Evolutionary conservation across 352 stramenopile genomes (phyloP), one percentile per base, ranked within the genome.

Genomic region (Pythium oligandrum): DNA sequence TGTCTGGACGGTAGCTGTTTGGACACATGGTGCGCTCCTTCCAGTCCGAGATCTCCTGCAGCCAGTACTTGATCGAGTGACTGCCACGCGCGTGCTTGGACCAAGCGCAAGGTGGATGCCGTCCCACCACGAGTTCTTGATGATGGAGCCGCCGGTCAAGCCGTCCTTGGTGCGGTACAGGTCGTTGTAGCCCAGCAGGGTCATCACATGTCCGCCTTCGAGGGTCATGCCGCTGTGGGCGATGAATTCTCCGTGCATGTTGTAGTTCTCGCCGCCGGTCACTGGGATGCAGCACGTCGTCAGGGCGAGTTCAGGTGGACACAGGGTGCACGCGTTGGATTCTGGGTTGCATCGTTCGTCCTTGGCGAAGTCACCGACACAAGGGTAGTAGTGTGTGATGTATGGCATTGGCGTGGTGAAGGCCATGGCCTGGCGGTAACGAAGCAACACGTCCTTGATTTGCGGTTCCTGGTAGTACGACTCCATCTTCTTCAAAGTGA

Each of bases 101-200:
- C 78, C 78, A 12, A 89, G 73, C 30, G 61, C 55, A 0, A 73
- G 78, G 55, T 84, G 70, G 30, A 84, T 77, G 38, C 76, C 72
- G 42, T 89, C 75, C 44, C 68, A 79, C 75, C 78, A 89, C 55
- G 78, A 89, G 68, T 89, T 89, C 66, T 89, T 89, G 38, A 89
- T 66, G 48, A 89, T 84, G 53, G 79, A 86, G 40, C 75, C 76
- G 35, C 75, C 78, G 0, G 72, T 86, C 57, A 68, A 82, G 53
- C 78, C 76, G 43, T 86, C 71, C 37, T 75, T 73, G 17, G 69
- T 83, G 32, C 68, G 75, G 57, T 71, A 87, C 26, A 81, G 51
- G 36, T 88, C 78, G 52, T 86, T 86, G 64, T 82, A 88, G 17
- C 75, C 78, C 8, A 82, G 71, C 12, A 88, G 58, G 40, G 74